These are phyloP conservation scores for Solanum hybrid DNA, from an alignment of 305 asterid genomes.

Conservation along the genomic window DNA sequence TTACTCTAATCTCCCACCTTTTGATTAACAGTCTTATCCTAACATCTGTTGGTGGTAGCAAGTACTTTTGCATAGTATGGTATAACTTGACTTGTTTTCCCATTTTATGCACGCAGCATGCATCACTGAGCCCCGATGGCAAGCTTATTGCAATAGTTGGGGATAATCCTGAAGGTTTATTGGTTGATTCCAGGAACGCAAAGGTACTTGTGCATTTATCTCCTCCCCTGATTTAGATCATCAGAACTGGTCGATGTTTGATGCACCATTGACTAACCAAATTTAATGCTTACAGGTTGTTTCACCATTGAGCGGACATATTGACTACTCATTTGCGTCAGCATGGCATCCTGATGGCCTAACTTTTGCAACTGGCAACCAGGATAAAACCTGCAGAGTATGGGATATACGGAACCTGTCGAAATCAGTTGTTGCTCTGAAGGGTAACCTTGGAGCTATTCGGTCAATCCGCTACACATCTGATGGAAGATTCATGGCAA, in stretches of 20 bases:
- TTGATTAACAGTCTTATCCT: background rate
- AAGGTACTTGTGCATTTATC: constrained; percentile 22
- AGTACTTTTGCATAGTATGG: background rate
- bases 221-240: background rate
- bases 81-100: background rate
- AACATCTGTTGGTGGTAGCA: background rate
- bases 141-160: constrained; percentile 54
- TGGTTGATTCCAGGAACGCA: constrained; percentile 57
- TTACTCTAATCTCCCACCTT: background rate
- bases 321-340: constrained; percentile 62
- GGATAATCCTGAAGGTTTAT: constrained; percentile 43
- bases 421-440: constrained; percentile 45
- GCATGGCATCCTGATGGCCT: constrained; percentile 75
- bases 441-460: constrained; percentile 66
- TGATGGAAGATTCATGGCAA: constrained; percentile 62
- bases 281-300: constrained; percentile 23
- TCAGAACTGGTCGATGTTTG: background rate
- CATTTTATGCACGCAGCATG: constrained; percentile 23
- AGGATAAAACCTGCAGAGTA: constrained; percentile 69
- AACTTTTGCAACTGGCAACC: constrained; percentile 68
- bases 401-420: constrained; percentile 66
- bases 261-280: background rate
- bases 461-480: constrained; percentile 64
- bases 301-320: constrained; percentile 41
- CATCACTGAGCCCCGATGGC: constrained; percentile 51